Evolutionary conservation across 257 asterid genomes (phyloP), one percentile per base, ranked within the genome.

Genomic region (Scutellaria baicalensis): DNA sequence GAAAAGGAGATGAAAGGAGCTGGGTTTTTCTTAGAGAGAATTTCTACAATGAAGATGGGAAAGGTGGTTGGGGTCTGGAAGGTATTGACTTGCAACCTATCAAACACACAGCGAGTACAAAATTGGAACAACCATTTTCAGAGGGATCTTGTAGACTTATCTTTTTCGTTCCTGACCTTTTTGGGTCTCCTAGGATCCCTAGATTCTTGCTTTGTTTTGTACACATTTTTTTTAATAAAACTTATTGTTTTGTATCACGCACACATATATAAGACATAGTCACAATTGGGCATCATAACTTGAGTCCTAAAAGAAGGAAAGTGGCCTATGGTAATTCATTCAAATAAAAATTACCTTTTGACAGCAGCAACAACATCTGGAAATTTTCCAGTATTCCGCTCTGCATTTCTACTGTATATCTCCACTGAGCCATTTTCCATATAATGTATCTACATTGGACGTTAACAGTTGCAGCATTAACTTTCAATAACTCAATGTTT

Each of bases 341-440:
- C 55, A 74, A 66, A 61, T 48, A 59, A 80, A 66, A 68, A 52
- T 57, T 85, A 94, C 99, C 98, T 94, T 57, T 87, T 66, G 70
- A 94, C 49, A 71, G 88, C 83, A 64, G 84, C 87, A 59, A 88
- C 90, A 65, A 91, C 97, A 75, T 94, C 98, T 18, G 97, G 99
- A 82, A 86, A 94, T 74, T 94, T 94, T 77, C 93, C 98, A 51
- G 99, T 91, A 79, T 88, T 91, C 71, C 95, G 70, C 75, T 94
- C 99, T 5, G 97, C 95, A 74, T 89, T 94, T 78, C 99, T 85
- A 90, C 99, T 89, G 82, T 91, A 94, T 81, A 94, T 91, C 88
- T 91, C 99, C 69, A 88, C 96, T 35, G 89, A 75, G 66, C 97
- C 98, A 78, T 88, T 60, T 78, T 85, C 99, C 96, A 86, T 39